Conservation (phyloP, 2,329 filamentous ascomycete genomes). For the Pyrenophora tritici-repentis region DNA sequence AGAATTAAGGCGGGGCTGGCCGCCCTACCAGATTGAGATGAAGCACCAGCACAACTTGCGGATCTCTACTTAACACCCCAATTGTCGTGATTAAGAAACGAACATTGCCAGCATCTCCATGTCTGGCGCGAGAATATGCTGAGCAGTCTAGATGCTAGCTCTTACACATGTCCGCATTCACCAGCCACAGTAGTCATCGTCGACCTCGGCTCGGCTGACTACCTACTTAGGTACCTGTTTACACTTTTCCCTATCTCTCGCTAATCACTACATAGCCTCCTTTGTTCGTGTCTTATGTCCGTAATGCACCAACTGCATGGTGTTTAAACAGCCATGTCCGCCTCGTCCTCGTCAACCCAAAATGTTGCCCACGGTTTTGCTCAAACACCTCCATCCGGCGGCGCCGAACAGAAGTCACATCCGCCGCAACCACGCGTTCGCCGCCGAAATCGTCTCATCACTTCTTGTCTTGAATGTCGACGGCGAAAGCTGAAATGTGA, state of each 20-base stretch:
- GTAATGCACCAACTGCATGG: conserved; percentile 3
- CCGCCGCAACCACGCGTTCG: conserved; percentile 39
- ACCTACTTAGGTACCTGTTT: not conserved
- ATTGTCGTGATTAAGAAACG: too few species aligned
- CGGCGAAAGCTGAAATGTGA: conserved; percentile 80
- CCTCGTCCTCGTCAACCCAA: conserved; percentile 5
- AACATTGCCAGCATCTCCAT: too few species aligned
- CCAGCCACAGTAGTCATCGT: too few species aligned
- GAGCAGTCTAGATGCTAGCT: too few species aligned
- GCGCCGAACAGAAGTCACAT: conserved; percentile 22
- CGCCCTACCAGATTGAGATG: not conserved
- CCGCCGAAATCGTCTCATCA: conserved; percentile 47
- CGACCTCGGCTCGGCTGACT: not conserved
- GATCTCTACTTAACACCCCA: not conserved
- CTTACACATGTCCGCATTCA: too few species aligned
- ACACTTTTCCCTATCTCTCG: conserved; percentile 2
- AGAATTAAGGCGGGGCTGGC: conserved; percentile 4
- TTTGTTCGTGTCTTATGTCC: conserved; percentile 3
- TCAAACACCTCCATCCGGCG: conserved; percentile 1
- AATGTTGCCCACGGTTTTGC: not conserved
- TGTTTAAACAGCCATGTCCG: conserved; percentile 9
- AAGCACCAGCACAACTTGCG: conserved; percentile 1
- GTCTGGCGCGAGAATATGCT: too few species aligned
- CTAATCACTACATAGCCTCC: conserved; percentile 1
- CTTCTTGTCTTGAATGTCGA: conserved; percentile 54